Conservation (phyloP, 257 asterid species). For the Paulownia fortunei region DNA sequence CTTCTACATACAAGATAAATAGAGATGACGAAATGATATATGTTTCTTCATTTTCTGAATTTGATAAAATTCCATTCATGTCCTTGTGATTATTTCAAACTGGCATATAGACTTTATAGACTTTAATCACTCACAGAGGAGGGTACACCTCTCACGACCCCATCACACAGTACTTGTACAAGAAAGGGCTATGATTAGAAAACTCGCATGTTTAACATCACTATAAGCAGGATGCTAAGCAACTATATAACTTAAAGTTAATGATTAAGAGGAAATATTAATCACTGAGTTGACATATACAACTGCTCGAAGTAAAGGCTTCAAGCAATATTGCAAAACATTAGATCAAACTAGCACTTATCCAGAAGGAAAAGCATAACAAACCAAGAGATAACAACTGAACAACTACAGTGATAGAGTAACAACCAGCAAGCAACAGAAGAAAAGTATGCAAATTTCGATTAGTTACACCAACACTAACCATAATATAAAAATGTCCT, state of each 20-base stretch:
- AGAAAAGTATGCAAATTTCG: background rate
- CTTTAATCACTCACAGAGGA: too few species aligned
- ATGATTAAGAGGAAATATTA: background rate
- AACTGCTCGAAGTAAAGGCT: conserved; percentile 14
- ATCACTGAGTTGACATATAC: background rate
- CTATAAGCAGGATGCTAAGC: background rate
- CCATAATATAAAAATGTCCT: background rate
- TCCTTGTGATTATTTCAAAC: background rate
- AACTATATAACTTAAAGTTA: background rate
- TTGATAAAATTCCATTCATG: background rate
- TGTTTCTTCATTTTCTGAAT: background rate
- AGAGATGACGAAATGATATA: background rate
- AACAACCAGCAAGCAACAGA: background rate
- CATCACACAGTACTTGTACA: too few species aligned
- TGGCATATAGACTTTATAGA: too few species aligned
- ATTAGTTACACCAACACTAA: conserved; percentile 7
- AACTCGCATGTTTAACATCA: background rate
- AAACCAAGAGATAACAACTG: background rate
- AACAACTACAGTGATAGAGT: background rate
- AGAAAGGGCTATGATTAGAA: background rate
- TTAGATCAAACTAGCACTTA: background rate
- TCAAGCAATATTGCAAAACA: background rate
- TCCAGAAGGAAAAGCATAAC: background rate
- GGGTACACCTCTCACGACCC: too few species aligned
- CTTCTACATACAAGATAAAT: background rate